Evolutionary conservation across 2,329 filamentous ascomycete species (phyloP).

Genomic region (Taxawa tesnikishii): DNA sequence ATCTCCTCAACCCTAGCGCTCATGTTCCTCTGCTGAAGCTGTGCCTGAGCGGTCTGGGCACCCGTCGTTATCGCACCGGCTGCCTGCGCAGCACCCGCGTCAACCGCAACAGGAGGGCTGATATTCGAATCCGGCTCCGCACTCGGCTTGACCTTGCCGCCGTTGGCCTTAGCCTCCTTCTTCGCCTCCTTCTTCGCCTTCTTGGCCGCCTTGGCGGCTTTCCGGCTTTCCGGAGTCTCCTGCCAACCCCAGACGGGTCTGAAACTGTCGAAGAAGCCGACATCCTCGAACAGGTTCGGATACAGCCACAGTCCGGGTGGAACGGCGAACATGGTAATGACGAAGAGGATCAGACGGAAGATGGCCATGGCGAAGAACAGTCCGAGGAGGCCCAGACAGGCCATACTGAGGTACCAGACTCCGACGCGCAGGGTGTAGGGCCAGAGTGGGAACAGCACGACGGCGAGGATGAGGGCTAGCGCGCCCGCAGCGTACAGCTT

Average conservation of each 20-base stretch:
- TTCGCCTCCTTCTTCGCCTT: slow-evolving; percentile 22
- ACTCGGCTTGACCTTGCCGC: not conserved
- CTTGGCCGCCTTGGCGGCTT: slow-evolving; percentile 21
- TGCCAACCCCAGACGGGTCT: slow-evolving; percentile 96
- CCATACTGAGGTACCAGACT: slow-evolving; percentile 96
- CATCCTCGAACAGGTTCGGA: slow-evolving; percentile 95
- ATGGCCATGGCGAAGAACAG: slow-evolving; percentile 97
- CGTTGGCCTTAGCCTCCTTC: slow-evolving; percentile 16
- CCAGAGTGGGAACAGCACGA: slow-evolving; percentile 95
- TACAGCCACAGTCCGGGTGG: slow-evolving; percentile 94
- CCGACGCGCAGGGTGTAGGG: slow-evolving; percentile 80
- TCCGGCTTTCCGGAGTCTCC: slow-evolving; percentile 25
- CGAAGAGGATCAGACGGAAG: slow-evolving; percentile 89
- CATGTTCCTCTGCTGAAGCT: not conserved
- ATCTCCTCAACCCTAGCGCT: not conserved
- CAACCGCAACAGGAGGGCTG: not conserved
- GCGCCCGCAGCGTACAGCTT: slow-evolving; percentile 83
- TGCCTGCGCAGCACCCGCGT: too few relatives aligned
- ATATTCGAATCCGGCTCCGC: not conserved
- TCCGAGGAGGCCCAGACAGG: slow-evolving; percentile 75
- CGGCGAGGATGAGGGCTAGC: slow-evolving; percentile 67
- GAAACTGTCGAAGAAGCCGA: slow-evolving; percentile 97
- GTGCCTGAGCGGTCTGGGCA: not conserved
- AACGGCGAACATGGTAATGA: slow-evolving; percentile 73
- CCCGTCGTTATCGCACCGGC: not conserved